Evolutionary conservation across 1,284 basidiomycete genomes (phyloP).

Genomic region (Porodaedalea pini): DNA sequence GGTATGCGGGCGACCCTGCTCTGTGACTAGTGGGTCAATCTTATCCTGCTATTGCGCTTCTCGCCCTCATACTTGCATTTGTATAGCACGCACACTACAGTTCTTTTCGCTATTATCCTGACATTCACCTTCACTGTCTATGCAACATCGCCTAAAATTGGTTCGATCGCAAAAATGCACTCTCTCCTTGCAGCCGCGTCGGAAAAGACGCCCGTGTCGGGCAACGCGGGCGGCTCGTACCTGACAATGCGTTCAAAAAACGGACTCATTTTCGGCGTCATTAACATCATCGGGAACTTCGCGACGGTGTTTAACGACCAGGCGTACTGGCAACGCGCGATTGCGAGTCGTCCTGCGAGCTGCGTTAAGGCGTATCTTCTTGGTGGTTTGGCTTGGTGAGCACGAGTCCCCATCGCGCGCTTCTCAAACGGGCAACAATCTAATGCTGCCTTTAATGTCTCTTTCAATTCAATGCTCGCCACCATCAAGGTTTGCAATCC

Average conservation of each 20-base stretch:
- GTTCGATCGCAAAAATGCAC: constrained; percentile 50
- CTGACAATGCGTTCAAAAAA: constrained; percentile 77
- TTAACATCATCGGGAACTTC: constrained; percentile 84
- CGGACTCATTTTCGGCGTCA: constrained; percentile 85
- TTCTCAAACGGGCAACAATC: too few species aligned
- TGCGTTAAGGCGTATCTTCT: constrained; percentile 86
- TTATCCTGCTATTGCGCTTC: too few species aligned
- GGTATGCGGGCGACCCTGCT: constrained; percentile 44
- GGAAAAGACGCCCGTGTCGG: constrained; percentile 42
- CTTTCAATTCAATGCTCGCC: background rate
- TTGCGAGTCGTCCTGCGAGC: constrained; percentile 78
- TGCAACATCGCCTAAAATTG: constrained; percentile 56
- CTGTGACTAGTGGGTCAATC: constrained; percentile 54
- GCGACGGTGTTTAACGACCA: constrained; percentile 76
- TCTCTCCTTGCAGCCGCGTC: constrained; percentile 45
- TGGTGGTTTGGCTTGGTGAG: constrained; percentile 82
- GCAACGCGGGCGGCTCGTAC: constrained; percentile 61
- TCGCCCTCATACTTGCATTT: background rate
- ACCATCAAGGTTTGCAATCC: constrained; percentile 69
- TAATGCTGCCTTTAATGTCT: background rate
- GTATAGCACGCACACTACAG: constrained; percentile 69
- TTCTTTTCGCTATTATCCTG: constrained; percentile 80
- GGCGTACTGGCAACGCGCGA: constrained; percentile 80
- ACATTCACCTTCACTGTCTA: constrained; percentile 70
- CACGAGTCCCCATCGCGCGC: background rate